These are phyloP conservation scores for Aurantiochytrium sp. DNA, from an alignment of 108 stramenopile genomes.

Conservation along the genomic window DNA sequence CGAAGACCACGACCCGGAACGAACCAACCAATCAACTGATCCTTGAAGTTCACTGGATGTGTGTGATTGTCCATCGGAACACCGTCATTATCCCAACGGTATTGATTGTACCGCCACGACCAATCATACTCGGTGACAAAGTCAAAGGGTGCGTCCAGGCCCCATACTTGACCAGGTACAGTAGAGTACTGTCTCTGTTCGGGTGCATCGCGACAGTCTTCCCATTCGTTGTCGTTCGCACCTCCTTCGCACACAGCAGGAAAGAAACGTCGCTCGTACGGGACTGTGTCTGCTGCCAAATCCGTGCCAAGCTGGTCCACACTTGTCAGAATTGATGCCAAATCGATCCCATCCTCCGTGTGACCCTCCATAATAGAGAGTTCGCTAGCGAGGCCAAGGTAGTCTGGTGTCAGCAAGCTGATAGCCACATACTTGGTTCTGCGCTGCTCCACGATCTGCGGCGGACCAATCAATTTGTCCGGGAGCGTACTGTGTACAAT, in stretches of 20 bases:
- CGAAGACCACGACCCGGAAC: background rate
- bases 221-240: slow-evolving; percentile 17
- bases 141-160: slow-evolving; percentile 13
- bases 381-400: slow-evolving; percentile 56
- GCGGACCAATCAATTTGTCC: slow-evolving; percentile 64
- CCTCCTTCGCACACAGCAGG: background rate
- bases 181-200: background rate
- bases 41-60: slow-evolving; percentile 54
- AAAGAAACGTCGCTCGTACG: slow-evolving; percentile 31
- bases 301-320: slow-evolving; percentile 27
- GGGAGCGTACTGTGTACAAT: slow-evolving; percentile 61
- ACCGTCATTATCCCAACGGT: background rate
- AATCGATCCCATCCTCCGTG: slow-evolving; percentile 44
- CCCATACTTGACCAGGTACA: background rate
- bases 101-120: slow-evolving; percentile 7
- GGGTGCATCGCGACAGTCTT: background rate
- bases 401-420: slow-evolving; percentile 59
- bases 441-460: slow-evolving; percentile 46
- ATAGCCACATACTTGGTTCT: slow-evolving; percentile 69
- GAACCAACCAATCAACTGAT: slow-evolving; percentile 25
- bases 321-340: slow-evolving; percentile 22
- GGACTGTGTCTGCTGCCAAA: slow-evolving; percentile 16
- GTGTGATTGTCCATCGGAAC: background rate
- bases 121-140: slow-evolving; percentile 26
- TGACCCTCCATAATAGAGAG: slow-evolving; percentile 59